A percentile compares a stretch with the other conserved stretches of the same genome.
These are phyloP conservation scores for Plectosphaerella sp. DNA, from an alignment of 2,329 filamentous ascomycete species.

Conservation along the genomic window DNA sequence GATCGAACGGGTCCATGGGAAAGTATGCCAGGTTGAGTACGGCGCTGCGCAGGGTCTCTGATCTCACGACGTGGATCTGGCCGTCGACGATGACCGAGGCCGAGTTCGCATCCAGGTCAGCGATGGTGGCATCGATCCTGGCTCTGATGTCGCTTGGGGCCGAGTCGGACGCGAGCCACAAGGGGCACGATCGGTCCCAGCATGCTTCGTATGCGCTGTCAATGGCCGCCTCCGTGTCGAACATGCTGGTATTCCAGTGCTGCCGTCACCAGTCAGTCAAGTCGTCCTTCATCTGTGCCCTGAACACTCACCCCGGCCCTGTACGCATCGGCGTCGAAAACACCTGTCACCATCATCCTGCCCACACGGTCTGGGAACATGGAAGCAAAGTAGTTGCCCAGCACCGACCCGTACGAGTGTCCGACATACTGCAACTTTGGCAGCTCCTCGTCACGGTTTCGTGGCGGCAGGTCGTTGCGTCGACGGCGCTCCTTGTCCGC, in stretches of 20 bases:
- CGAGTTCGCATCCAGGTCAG: slow-evolving; percentile 20
- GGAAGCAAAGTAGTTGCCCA: slow-evolving; percentile 29
- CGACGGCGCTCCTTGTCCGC: neutral
- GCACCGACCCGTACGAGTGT: slow-evolving; percentile 32
- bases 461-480: neutral
- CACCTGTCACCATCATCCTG: slow-evolving; percentile 26
- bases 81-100: slow-evolving; percentile 11
- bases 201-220: slow-evolving; percentile 15
- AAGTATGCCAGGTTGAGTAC: neutral
- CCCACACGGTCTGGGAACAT: slow-evolving; percentile 31
- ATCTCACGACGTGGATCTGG: neutral
- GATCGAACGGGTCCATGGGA: neutral
- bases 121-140: slow-evolving; percentile 25
- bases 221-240: neutral
- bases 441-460: slow-evolving; percentile 1
- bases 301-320: slow-evolving; percentile 13
- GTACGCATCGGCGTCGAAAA: slow-evolving; percentile 22
- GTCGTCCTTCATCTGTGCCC: too few relatives aligned
- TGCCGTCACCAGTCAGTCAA: neutral
- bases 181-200: slow-evolving; percentile 25
- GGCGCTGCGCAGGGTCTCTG: neutral
- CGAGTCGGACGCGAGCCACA: slow-evolving; percentile 15
- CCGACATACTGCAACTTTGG: slow-evolving; percentile 34
- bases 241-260: neutral
- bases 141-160: slow-evolving; percentile 19